Conservation (phyloP, 345 rosid genomes). For the Citrus mangshanensis region DNA sequence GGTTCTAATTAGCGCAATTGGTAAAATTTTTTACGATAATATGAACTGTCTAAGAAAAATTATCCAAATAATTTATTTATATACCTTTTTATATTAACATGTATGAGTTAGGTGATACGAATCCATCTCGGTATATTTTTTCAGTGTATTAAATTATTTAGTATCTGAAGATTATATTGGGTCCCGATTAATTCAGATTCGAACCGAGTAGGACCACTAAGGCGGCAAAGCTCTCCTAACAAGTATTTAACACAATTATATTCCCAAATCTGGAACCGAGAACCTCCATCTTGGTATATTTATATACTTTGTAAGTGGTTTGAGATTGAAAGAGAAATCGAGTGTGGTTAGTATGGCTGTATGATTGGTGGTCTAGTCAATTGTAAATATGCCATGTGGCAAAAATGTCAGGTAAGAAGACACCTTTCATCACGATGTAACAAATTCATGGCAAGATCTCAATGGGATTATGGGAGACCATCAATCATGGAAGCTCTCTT, state of each 20-base stretch:
- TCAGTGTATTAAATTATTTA: too few species aligned
- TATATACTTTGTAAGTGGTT: neutral
- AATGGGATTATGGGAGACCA: neutral
- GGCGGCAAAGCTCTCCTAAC: accelerated
- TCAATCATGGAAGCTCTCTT: neutral
- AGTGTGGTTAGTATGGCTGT: neutral
- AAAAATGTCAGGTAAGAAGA: too few species aligned
- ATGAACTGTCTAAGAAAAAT: too few species aligned
- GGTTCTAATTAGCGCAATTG: too few species aligned
- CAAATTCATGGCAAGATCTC: neutral
- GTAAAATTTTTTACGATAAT: too few species aligned
- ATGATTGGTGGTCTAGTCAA: neutral
- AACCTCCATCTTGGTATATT: too few species aligned
- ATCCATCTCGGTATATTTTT: too few species aligned
- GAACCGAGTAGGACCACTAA: accelerated
- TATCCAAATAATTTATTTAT: too few species aligned
- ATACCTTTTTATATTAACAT: too few species aligned
- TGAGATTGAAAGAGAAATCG: neutral
- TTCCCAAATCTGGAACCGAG: accelerated
- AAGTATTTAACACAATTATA: accelerated
- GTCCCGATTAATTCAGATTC: too few species aligned
- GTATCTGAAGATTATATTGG: accelerated
- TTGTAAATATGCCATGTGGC: neutral
- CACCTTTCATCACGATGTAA: neutral
- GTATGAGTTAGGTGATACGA: too few species aligned